These are phyloP conservation scores for Parachlorella kessleri DNA, from an alignment of 139 green algal species.

Conservation along the genomic window DNA sequence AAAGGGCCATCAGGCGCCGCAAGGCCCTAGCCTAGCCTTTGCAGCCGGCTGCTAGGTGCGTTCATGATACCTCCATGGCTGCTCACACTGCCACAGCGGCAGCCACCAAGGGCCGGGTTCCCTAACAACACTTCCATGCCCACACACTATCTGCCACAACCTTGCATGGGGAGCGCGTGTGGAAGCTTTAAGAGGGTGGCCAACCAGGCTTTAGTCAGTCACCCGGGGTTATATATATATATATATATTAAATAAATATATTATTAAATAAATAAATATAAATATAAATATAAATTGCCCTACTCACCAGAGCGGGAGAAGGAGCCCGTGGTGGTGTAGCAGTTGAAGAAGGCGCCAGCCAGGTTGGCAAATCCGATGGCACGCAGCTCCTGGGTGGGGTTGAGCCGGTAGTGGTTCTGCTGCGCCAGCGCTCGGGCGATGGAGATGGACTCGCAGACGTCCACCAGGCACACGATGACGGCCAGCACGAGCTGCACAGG, in stretches of 20 bases:
- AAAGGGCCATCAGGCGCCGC: too few species aligned
- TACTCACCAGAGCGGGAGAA: conserved; percentile 89
- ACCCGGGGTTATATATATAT: background rate
- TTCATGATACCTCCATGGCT: too few species aligned
- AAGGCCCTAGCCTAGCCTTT: too few species aligned
- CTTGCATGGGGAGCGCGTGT: too few species aligned
- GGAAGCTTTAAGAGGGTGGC: background rate
- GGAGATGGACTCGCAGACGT: conserved; percentile 81
- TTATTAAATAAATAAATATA: background rate
- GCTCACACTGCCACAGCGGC: too few species aligned
- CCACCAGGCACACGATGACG: conserved; percentile 68
- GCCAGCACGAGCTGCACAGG: too few species aligned
- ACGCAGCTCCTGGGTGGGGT: conserved; percentile 84
- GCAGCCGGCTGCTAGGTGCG: too few species aligned
- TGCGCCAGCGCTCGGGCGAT: conserved; percentile 84
- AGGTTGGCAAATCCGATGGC: conserved; percentile 90
- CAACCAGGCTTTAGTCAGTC: background rate
- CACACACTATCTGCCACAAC: too few species aligned
- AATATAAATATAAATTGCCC: conserved; percentile 41
- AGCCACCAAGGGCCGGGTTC: too few species aligned
- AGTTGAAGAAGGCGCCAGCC: conserved; percentile 78
- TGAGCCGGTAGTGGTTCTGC: conserved; percentile 83
- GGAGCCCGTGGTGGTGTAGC: conserved; percentile 87
- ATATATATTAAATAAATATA: background rate
- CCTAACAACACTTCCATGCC: too few species aligned